phyloP scores from a whole-genome alignment of 305 asterid species.

The Fraxinus floribunda region DNA sequence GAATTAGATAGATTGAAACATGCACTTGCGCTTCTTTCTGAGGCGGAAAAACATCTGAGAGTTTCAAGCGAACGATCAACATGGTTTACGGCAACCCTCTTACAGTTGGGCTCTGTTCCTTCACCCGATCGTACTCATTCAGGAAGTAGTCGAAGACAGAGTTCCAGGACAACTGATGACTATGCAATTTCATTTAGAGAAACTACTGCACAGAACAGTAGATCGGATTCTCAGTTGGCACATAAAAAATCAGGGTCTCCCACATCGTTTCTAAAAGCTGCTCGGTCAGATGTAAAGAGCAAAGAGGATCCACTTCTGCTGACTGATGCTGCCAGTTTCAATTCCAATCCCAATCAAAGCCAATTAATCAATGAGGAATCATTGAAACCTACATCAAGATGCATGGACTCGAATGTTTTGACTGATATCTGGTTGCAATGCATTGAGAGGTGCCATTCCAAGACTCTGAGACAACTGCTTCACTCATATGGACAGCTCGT shows the following conservation, averaged over 20 bases:
- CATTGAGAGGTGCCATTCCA: conserved; percentile 85
- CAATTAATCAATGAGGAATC: conserved; percentile 21
- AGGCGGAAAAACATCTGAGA: conserved; percentile 85
- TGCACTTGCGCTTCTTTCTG: conserved; percentile 76
- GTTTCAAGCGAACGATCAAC: conserved; percentile 83
- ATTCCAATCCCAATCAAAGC: conserved; percentile 30
- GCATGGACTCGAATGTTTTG: conserved; percentile 57
- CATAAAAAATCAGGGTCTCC: not conserved
- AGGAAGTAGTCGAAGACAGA: conserved; percentile 68
- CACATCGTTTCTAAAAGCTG: not conserved
- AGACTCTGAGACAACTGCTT: conserved; percentile 85
- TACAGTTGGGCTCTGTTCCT: conserved; percentile 74
- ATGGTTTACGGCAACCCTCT: conserved; percentile 89
- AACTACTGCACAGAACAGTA: conserved; percentile 37
- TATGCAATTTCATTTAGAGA: conserved; percentile 46
- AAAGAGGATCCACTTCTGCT: not conserved
- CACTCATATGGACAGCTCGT: conserved; percentile 74
- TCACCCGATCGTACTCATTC: conserved; percentile 70
- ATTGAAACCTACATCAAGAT: conserved; percentile 35
- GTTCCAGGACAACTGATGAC: conserved; percentile 65
- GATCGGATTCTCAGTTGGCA: conserved; percentile 14
- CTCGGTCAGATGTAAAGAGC: not conserved
- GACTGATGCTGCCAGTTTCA: conserved; percentile 16
- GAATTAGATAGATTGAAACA: conserved; percentile 76
- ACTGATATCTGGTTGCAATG: conserved; percentile 66